Percentiles rank a stretch among this genome's conserved stretches.
These are phyloP conservation scores for Rosellinia necatrix DNA, from an alignment of 2,329 filamentous ascomycete species.

Conservation along the genomic window DNA sequence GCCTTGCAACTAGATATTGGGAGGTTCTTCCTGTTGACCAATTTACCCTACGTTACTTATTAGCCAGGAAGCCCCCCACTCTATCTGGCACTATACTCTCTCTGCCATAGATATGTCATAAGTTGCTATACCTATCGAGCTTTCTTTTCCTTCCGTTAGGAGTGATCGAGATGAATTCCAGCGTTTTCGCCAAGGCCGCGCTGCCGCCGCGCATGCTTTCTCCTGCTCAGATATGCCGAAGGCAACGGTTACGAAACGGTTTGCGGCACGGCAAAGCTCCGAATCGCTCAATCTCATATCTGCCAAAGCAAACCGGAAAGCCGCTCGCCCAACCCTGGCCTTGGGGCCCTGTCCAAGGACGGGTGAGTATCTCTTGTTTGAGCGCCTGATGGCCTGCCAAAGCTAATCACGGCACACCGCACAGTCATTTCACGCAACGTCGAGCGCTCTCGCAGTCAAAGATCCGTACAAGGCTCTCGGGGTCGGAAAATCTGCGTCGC, in stretches of 20 bases:
- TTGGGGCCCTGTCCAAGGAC: constrained; percentile 23
- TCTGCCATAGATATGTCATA: constrained; percentile 8
- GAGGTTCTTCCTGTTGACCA: constrained; percentile 7
- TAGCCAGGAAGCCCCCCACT: too few relatives aligned
- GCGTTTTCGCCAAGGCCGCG: constrained; percentile 52
- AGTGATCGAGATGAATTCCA: constrained; percentile 51
- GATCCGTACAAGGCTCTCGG: constrained; percentile 90
- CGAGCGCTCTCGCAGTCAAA: constrained; percentile 56
- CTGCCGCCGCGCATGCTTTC: constrained; percentile 53
- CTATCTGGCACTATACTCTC: too few relatives aligned
- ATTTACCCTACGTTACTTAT: background rate
- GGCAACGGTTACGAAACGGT: constrained; percentile 47
- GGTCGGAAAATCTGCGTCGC: constrained; percentile 78
- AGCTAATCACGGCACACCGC: constrained; percentile 24
- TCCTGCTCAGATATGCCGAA: constrained; percentile 47
- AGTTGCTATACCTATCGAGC: background rate
- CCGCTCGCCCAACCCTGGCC: constrained; percentile 16
- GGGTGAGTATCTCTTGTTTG: constrained; percentile 28
- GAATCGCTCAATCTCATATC: constrained; percentile 31
- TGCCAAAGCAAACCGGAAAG: constrained; percentile 30
- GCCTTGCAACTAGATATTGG: constrained; percentile 15
- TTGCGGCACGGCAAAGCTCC: constrained; percentile 43
- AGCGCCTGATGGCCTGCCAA: background rate
- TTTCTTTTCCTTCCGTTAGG: constrained; percentile 6
- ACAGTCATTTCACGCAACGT: constrained; percentile 66